These are phyloP conservation scores for Talaromyces wortmannii DNA, from an alignment of 495 filamentous ascomycete genomes.

Conservation along the genomic window DNA sequence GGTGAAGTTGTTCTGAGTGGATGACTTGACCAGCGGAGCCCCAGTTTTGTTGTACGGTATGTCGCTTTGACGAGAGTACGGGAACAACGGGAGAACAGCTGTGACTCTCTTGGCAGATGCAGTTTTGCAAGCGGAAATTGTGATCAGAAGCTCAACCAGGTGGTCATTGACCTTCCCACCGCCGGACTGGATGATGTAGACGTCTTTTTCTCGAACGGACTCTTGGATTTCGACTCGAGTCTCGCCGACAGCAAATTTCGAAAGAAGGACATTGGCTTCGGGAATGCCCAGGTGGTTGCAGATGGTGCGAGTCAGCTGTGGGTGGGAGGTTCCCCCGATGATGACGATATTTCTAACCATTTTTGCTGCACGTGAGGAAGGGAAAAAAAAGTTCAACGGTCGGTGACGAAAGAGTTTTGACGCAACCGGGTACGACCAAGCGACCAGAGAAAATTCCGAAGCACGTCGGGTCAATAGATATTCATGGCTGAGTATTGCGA, in stretches of 20 bases:
- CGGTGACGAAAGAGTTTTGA: background rate
- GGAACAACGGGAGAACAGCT: constrained; percentile 90
- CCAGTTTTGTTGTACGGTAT: constrained; percentile 93
- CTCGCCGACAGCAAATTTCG: constrained; percentile 91
- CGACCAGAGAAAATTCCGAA: background rate
- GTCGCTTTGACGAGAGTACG: constrained; percentile 91
- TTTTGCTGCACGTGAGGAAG: background rate
- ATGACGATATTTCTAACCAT: constrained; percentile 98
- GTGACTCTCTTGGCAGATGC: constrained; percentile 88
- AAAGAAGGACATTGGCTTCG: constrained; percentile 70
- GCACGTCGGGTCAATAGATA: background rate
- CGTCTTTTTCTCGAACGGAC: constrained; percentile 94
- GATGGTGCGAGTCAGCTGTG: constrained; percentile 74
- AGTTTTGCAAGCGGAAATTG: constrained; percentile 93
- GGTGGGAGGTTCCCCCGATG: constrained; percentile 89
- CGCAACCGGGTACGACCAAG: background rate
- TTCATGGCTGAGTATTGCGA: background rate
- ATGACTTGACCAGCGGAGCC: constrained; percentile 72
- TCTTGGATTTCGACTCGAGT: constrained; percentile 93
- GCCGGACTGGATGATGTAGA: constrained; percentile 92
- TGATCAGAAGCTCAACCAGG: constrained; percentile 92
- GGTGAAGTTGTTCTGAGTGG: constrained; percentile 64
- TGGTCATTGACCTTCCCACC: constrained; percentile 91
- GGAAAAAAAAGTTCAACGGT: background rate
- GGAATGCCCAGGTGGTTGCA: constrained; percentile 84